Conservation (phyloP, 2,329 filamentous ascomycete species). For the Fonsecaea pedrosoi region DNA sequence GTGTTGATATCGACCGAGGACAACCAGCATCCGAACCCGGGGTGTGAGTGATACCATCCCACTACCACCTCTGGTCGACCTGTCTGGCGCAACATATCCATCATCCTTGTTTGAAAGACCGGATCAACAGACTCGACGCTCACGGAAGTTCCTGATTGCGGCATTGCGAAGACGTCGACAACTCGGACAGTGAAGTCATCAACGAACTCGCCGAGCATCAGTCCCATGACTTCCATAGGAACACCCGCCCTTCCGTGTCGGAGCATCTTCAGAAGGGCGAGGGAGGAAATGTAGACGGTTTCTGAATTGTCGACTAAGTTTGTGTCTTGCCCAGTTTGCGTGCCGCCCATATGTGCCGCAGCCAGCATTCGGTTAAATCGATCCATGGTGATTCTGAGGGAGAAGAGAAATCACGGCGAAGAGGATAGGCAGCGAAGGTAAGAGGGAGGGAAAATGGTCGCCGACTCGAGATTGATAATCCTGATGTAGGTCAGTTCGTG, state of each 20-base stretch:
- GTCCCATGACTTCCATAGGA: constrained; percentile 99
- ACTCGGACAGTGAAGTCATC: constrained; percentile 99
- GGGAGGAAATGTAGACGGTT: constrained; percentile 98
- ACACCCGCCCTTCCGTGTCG: constrained; percentile 96
- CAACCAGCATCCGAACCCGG: constrained; percentile 98
- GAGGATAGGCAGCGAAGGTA: background rate
- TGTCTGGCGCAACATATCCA: constrained; percentile 99
- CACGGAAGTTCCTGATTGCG: constrained; percentile 96
- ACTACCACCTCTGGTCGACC: constrained; percentile 96
- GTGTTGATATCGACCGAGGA: constrained; percentile 99
- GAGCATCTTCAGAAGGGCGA: constrained; percentile 97
- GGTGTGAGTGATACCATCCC: constrained; percentile 99
- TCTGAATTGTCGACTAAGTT: constrained; percentile 98
- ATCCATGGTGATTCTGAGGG: constrained; percentile 69
- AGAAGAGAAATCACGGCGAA: constrained; percentile 6
- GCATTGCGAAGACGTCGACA: constrained; percentile 99
- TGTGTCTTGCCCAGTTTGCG: constrained; percentile 72
- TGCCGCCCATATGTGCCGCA: constrained; percentile 67
- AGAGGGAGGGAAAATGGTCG: background rate
- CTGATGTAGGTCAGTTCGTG: background rate
- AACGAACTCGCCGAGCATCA: constrained; percentile 98
- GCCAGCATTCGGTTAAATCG: constrained; percentile 88
- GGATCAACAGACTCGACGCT: constrained; percentile 98
- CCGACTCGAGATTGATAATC: constrained; percentile 8
- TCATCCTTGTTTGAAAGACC: constrained; percentile 99